Evolutionary conservation across 73 alveolate species (phyloP), one percentile per base, ranked within the genome.

Genomic region (Paramecium pentaurelia): DNA sequence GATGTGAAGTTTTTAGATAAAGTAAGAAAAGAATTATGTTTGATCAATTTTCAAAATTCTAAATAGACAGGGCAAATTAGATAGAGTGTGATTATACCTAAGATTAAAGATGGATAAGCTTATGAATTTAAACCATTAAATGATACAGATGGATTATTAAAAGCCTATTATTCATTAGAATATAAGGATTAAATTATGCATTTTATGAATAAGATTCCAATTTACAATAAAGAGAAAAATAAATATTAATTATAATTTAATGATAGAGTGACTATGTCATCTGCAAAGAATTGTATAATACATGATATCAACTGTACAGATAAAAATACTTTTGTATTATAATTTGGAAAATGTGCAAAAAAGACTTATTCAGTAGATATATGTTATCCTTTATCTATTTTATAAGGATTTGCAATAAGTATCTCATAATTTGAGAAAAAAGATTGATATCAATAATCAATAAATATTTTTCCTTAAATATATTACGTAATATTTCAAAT

Each of bases 321-420:
- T 73, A 37, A 73, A 73, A 73, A 44, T 73, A 16, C 37, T 18
- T 73, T 36, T 73, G 37, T 73, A 20, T 73, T 73, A 73, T 10
- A 73, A 73, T 73, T 73, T 37, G 87, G 87, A 73, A 73, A 73
- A 73, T 73, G 58, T 37, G 58, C 58, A 18, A 37, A 73, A 18
- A 22, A 73, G n/a, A 73, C 58, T 20, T 73, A 73, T 73, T 16
- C 14, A 12, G 16, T 73, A 3, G 87, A 73, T 73, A 40, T 73
- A 5, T 37, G 60, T 40, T 14, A 73, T 40, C 87, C 87, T 16
- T 40, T 73, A 37, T 73, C 87, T 10, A 73, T 73, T 37, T 36
- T 73, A 18, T 37, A 73, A 73, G 87, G 60, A 37, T 73, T 73
- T 36, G 87, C 87, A 73, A 73, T 73, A 73, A n/a, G 87, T 14